These are phyloP conservation scores for Aspergillus olivimuriae DNA, from an alignment of 495 filamentous ascomycete genomes.

Conservation along the genomic window DNA sequence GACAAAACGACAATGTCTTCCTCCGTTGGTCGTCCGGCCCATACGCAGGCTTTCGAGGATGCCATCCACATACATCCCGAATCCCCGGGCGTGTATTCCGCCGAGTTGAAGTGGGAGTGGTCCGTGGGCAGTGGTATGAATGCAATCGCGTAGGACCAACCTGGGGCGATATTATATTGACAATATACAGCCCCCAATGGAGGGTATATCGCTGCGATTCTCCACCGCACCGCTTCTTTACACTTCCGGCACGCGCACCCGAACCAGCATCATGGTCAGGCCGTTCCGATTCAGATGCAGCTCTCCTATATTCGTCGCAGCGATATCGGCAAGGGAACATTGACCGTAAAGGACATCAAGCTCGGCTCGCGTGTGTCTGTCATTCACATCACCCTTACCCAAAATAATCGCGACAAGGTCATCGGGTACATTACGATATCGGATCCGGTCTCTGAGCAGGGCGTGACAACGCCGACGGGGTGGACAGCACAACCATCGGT, in stretches of 20 bases:
- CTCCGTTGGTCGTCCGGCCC: too few species aligned
- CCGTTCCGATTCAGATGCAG: neutral
- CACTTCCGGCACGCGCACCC: neutral
- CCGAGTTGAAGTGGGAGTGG: slow-evolving; percentile 1
- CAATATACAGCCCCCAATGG: slow-evolving; percentile 3
- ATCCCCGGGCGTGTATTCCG: neutral
- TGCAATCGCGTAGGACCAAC: too few species aligned
- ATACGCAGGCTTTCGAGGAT: neutral
- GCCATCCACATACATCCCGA: neutral
- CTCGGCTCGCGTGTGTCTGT: neutral
- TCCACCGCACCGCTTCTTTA: neutral
- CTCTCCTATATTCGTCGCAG: neutral
- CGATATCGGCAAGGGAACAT: neutral
- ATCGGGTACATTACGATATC: neutral
- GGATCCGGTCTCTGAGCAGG: neutral
- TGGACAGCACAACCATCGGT: neutral
- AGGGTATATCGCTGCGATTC: slow-evolving; percentile 2
- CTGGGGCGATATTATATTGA: too few species aligned
- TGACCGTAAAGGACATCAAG: neutral
- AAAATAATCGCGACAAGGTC: neutral
- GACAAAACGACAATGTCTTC: too few species aligned
- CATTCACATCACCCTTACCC: neutral
- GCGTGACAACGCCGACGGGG: neutral
- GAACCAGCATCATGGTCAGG: neutral
- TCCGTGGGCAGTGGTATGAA: slow-evolving; percentile 1